Evolutionary conservation across 768 basidiomycete genomes (phyloP).

Genomic region (Mycena vitilis): DNA sequence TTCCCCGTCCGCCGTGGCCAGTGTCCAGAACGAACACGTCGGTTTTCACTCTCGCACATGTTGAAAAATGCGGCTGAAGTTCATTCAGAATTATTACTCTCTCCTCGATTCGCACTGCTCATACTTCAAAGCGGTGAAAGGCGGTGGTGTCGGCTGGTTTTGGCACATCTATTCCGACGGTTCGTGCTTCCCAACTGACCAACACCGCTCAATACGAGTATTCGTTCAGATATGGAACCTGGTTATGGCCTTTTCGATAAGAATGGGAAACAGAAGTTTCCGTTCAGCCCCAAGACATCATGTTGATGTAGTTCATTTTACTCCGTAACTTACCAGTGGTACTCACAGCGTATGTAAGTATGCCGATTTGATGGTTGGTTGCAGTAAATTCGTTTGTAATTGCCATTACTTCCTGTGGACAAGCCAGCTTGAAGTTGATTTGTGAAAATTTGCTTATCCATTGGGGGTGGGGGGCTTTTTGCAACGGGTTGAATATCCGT

Average conservation of each 20-base stretch:
- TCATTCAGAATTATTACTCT: conserved; percentile 68
- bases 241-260: conserved; percentile 77
- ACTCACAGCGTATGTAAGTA: too few species aligned
- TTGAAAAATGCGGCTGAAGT: background rate
- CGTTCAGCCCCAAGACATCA: conserved; percentile 68
- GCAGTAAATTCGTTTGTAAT: too few species aligned
- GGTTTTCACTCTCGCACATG: conserved; percentile 26
- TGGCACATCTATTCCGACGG: conserved; percentile 81
- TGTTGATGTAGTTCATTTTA: conserved; percentile 53
- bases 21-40: conserved; percentile 72
- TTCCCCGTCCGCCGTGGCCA: conserved; percentile 68
- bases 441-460: too few species aligned
- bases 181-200: conserved; percentile 48
- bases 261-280: conserved; percentile 66
- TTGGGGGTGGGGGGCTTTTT: too few species aligned
- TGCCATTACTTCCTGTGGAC: too few species aligned
- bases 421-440: too few species aligned
- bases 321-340: too few species aligned
- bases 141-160: conserved; percentile 84
- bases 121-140: conserved; percentile 66
- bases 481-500: too few species aligned
- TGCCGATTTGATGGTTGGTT: too few species aligned
- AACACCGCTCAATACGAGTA: background rate
- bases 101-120: conserved; percentile 74
- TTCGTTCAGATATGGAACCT: conserved; percentile 50